A percentile compares a stretch with the other conserved stretches of the same genome.
These are phyloP conservation scores for Lasiodiplodia hormozganensis DNA, from an alignment of 2,329 filamentous ascomycete genomes.

Conservation along the genomic window DNA sequence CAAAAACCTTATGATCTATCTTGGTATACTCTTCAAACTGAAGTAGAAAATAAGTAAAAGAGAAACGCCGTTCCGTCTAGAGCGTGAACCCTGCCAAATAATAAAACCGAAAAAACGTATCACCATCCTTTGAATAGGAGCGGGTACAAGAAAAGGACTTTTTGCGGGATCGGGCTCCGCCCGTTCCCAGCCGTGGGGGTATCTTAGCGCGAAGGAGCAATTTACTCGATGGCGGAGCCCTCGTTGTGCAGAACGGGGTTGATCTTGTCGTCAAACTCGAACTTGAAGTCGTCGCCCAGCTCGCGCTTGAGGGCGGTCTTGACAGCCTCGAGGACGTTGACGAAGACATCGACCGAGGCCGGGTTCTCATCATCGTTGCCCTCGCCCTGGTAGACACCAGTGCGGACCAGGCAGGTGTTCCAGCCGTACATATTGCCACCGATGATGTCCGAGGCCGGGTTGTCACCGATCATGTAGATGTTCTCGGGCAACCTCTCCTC, in stretches of 20 bases:
- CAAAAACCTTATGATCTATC: slow-evolving; percentile 16
- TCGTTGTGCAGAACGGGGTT: slow-evolving; percentile 68
- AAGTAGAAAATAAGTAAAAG: not conserved
- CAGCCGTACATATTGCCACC: slow-evolving; percentile 83
- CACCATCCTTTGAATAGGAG: not conserved
- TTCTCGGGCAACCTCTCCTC: slow-evolving; percentile 73
- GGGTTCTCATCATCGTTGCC: slow-evolving; percentile 80
- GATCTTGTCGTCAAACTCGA: slow-evolving; percentile 73
- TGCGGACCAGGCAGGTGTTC: slow-evolving; percentile 81
- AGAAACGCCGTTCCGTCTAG: slow-evolving; percentile 21
- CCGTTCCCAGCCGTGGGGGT: slow-evolving; percentile 1
- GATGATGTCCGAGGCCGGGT: slow-evolving; percentile 75
- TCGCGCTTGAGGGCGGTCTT: slow-evolving; percentile 71
- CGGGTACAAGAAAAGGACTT: not conserved
- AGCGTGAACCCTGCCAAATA: not conserved
- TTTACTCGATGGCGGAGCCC: slow-evolving; percentile 63
- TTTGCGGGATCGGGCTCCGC: not conserved
- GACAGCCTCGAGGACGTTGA: slow-evolving; percentile 75
- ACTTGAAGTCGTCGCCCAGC: slow-evolving; percentile 75
- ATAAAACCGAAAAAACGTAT: not conserved
- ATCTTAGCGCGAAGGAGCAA: slow-evolving; percentile 13
- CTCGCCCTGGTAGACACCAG: slow-evolving; percentile 78
- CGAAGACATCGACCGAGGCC: slow-evolving; percentile 77
- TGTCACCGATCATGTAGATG: slow-evolving; percentile 80
- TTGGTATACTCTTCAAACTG: slow-evolving; percentile 20